These are phyloP conservation scores for Ehretia macrophylla DNA, from an alignment of 257 asterid species.

Conservation along the genomic window DNA sequence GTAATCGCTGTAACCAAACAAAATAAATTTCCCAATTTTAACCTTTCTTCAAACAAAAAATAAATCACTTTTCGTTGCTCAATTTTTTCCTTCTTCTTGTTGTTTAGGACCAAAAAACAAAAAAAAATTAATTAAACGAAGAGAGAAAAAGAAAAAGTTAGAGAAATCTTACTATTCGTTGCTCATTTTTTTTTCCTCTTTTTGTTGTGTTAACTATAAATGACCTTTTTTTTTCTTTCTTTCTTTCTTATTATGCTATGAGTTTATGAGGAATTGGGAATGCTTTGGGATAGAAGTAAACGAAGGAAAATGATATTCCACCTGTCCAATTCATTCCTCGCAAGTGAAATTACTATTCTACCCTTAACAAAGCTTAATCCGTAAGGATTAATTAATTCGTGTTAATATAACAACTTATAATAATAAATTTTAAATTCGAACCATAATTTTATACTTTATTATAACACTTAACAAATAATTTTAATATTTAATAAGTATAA, in stretches of 20 bases:
- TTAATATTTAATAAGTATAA: too few relatives aligned
- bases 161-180: conserved; percentile 36
- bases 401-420: too few relatives aligned
- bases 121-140: background rate
- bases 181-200: conserved; percentile 37
- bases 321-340: background rate
- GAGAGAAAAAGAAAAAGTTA: background rate
- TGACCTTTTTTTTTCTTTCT: background rate
- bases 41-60: conserved; percentile 1
- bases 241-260: background rate
- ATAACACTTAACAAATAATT: too few relatives aligned
- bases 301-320: background rate
- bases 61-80: too few relatives aligned
- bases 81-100: background rate
- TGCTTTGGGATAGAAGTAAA: background rate
- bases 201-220: background rate
- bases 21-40: background rate
- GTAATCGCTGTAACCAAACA: conserved; percentile 35
- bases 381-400: too few relatives aligned
- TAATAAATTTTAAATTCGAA: too few relatives aligned
- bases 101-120: background rate
- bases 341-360: background rate
- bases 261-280: background rate
- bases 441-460: too few relatives aligned
- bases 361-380: too few relatives aligned